phyloP scores from a whole-genome alignment of 1,139 yeast species.

The Suhomyces terraborum region DNA sequence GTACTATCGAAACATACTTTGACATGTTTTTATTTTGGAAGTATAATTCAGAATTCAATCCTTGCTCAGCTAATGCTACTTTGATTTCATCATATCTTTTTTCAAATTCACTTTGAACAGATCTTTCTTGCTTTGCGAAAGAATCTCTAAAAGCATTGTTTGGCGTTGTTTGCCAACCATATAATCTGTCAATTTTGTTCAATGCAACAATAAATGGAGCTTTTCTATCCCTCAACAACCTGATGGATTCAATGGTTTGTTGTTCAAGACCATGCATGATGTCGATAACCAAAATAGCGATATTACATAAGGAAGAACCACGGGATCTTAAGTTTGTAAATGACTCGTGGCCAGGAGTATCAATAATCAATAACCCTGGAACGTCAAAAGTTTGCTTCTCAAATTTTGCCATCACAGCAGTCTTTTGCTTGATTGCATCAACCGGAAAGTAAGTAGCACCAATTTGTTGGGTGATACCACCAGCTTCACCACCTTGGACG shows the following conservation, averaged over 20 bases:
- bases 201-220: constrained; percentile 97
- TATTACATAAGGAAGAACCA: constrained; percentile 98
- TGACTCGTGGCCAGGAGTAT: constrained; percentile 99
- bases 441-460: constrained; percentile 99
- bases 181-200: constrained; percentile 95
- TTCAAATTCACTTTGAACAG: constrained; percentile 91
- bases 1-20: constrained; percentile 92
- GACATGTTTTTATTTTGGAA: constrained; percentile 93
- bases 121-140: constrained; percentile 71
- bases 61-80: constrained; percentile 95
- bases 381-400: constrained; percentile 89
- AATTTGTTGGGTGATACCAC: constrained; percentile 99
- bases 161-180: constrained; percentile 89
- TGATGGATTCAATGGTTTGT: constrained; percentile 92
- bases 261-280: constrained; percentile 99
- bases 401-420: constrained; percentile 84
- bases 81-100: constrained; percentile 84
- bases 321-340: constrained; percentile 96
- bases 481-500: constrained; percentile 99
- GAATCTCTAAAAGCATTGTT: constrained; percentile 97
- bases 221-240: constrained; percentile 90
- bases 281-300: constrained; percentile 96
- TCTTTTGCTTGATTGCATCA: constrained; percentile 86
- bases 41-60: constrained; percentile 94
- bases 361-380: constrained; percentile 94